Evolutionary conservation across 306 rosid genomes (phyloP), one percentile per base, ranked within the genome.

Genomic region (Pterocarpus macrocarpus): DNA sequence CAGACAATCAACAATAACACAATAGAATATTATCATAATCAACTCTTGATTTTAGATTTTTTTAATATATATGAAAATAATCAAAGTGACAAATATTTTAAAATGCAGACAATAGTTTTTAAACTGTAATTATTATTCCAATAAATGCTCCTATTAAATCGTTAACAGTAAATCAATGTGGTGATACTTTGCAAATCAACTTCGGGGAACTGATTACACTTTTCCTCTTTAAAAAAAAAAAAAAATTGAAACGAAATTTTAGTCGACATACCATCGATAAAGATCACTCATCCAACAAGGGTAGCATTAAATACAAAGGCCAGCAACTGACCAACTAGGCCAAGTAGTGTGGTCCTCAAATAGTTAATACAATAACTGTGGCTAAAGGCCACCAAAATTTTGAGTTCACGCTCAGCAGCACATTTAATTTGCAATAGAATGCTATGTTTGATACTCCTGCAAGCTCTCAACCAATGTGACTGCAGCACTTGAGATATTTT

Each of bases 271-370:
- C 5, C 33, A 66, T 22, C 6, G 41, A 65, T 39, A 1, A 36
- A 64, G 17, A 36, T 5, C 7, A 22, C 28, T 22, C 5, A 10
- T 12, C 74, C 3, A 64, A 50, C n/a, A 34, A 12, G 47, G n/a
- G 22, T 10, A 5, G 71, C 71, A 76, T 45, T 63, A 63, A 76
- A 63, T 63, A 35, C 11, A 47, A 47, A 47, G 63, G 22, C 35
- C 10, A 12, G 69, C n/a, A 3, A 41, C 39, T 14, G 1, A 32
- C 72, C 70, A 47, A 49, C 72, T 5, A 33, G 52, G 17, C 32
- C 63, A 1, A n/a, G 50, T 5, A 3, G 5, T 47, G 80, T 35
- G 10, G 80, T 35, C 72, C 43, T 64, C 39, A 36, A 7, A 17
- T 32, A 1, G 36, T 61, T 34, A 75, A 44, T 45, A 5, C 80